Evolutionary conservation across 2,329 filamentous ascomycete genomes (phyloP), one percentile per base, ranked within the genome.

Genomic region (Phyllosticta paracitricarpa): DNA sequence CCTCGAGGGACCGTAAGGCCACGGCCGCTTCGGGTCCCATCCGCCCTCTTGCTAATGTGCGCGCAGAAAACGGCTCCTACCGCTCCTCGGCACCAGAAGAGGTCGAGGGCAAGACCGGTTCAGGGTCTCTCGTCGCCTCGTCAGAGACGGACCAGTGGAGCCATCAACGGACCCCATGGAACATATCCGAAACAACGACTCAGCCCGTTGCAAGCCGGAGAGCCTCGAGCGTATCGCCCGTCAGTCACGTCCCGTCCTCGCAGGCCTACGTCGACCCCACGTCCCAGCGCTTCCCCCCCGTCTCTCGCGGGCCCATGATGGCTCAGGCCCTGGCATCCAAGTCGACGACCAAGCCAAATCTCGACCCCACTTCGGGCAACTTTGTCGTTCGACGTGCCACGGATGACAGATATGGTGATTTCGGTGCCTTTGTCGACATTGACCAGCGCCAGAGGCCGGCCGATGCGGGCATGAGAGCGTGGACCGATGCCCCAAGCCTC

Each of bases 101-200:
- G 28, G 65, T 79, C 51, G 81, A 83, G 66, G 80, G 77, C 60
- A 84, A 86, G 68, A 85, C 84, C 3, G 88, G 88, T 56, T 89
- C 88, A 5, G 81, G 85, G 63, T 88, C 87, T 62, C 78, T 91
- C 51, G 80, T 89, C 63, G 80, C 84, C 54, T 83, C 85, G 52
- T 89, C 88, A 9, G 86, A 90, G 68, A 82, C 83, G 19, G 86
- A 89, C 66, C 77, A 80, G 55, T 89, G 86, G 84, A 74, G 73
- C 58, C 77, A 77, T 54, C 75, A 78, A 58, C 79, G 76, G 64
- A 76, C 79, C 48, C 81, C 82, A 17, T 91, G 88, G 88, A 82
- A 81, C 64, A 74, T 75, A 6, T 67, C 78, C 25, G 82, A 84
- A 54, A 65, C 62, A 12, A 62, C 64, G 17, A 56, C 68, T 14